phyloP scores from a whole-genome alignment of 208 protist species.

The Angomonas deanei region DNA sequence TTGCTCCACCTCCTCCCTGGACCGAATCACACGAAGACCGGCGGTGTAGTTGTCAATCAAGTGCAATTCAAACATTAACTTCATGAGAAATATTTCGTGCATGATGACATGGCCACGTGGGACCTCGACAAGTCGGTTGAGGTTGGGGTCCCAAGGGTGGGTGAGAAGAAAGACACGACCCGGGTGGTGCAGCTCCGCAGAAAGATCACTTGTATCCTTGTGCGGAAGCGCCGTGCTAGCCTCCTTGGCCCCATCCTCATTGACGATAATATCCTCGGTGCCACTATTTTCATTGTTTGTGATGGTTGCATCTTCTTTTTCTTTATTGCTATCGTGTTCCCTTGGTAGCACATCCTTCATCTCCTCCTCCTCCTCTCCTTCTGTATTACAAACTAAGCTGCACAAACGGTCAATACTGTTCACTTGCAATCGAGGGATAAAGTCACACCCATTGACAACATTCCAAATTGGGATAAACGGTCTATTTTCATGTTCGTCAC shows the following conservation, averaged over 20 bases:
- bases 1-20: background rate
- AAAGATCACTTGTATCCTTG: conserved; percentile 17
- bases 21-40: conserved; percentile 13
- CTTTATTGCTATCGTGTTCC: background rate
- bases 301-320: background rate
- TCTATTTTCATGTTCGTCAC: background rate
- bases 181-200: conserved; percentile 50
- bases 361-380: background rate
- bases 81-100: conserved; percentile 51
- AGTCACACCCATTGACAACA: conserved; percentile 49
- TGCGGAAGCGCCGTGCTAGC: too few relatives aligned
- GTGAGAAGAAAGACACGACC: conserved; percentile 54
- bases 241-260: background rate
- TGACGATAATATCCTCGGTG: background rate
- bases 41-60: conserved; percentile 37
- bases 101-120: conserved; percentile 42
- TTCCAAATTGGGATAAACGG: conserved; percentile 33
- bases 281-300: background rate
- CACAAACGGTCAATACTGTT: conserved; percentile 55
- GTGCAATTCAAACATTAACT: conserved; percentile 40
- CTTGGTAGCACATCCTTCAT: background rate
- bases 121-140: conserved; percentile 51
- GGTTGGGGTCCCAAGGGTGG: conserved; percentile 23
- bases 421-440: conserved; percentile 54
- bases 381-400: background rate